Evolutionary conservation across 331 rosid genomes (phyloP), one percentile per base, ranked within the genome.

Genomic region (Telfairia occidentalis): DNA sequence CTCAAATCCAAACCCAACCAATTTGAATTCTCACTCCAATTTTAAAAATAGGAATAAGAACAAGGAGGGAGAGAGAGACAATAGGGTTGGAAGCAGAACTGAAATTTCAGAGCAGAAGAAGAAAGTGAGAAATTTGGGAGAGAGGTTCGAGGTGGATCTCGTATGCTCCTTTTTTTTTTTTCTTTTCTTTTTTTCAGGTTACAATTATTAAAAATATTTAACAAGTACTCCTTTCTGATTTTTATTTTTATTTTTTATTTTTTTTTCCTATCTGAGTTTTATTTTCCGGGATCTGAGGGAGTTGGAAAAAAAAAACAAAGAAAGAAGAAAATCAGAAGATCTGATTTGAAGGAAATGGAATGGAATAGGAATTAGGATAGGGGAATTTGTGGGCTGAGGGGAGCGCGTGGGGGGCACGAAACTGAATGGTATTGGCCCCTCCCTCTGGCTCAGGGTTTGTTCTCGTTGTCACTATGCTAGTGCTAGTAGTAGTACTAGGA

Each of bases 71-170:
- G 9, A n/a, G 9, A 29, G 29, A 50, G 10, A 53, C 3, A 28
- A 21, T 13, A 53, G 11, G 6, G 30, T 23, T 19, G 11, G 57
- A n/a, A 32, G 21, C 50, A 19, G 64, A 71, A 32, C 40, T 11
- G 59, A 37, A 46, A 38, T 48, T 34, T 29, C 35, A 55, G 24
- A 55, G 53, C 29, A 50, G 48, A 37, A 37, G 49, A 64, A 40
- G 4, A 13, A 53, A 21, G 63, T 34, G 63, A 0, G 32, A 7
- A 52, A 19, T 49, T 32, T 46, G 57, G 15, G 46, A 16, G 50
- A 85, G 87, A 81, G 83, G 81, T 83, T 89, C 94, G 94, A 86
- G 91, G 93, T 83, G 91, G 93, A 89, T 89, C 88, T 86, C 80
- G 49, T 73, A 60, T 30, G 69, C 67, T 30, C 40, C 5, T 6